Conservation (phyloP, 1,284 basidiomycete genomes). For the Heterobasidion occidentale region DNA sequence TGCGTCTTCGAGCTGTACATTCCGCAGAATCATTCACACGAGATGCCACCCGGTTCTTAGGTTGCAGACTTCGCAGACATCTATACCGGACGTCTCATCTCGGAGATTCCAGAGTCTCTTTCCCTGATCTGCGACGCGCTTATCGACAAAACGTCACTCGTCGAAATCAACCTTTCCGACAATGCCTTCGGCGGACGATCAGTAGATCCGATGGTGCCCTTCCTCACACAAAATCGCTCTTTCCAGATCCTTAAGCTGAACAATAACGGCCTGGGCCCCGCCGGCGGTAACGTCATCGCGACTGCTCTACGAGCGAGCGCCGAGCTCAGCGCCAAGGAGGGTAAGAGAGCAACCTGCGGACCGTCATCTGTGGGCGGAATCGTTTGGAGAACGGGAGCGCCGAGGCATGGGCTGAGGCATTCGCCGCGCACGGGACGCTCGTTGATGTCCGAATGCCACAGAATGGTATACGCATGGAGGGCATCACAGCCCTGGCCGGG, state of each 20-base stretch:
- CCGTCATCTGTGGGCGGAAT: slow-evolving; percentile 91
- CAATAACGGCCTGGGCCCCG: slow-evolving; percentile 97
- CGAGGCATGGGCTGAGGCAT: slow-evolving; percentile 79
- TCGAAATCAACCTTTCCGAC: slow-evolving; percentile 89
- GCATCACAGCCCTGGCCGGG: slow-evolving; percentile 75
- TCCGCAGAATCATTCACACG: neutral
- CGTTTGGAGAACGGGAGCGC: slow-evolving; percentile 91
- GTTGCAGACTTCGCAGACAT: slow-evolving; percentile 96
- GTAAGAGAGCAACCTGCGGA: slow-evolving; percentile 67
- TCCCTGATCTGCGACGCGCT: slow-evolving; percentile 86
- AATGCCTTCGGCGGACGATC: slow-evolving; percentile 97
- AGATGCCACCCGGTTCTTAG: slow-evolving; percentile 31
- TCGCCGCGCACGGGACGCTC: slow-evolving; percentile 77
- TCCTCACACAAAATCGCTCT: slow-evolving; percentile 74
- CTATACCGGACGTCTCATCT: slow-evolving; percentile 94
- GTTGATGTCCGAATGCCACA: slow-evolving; percentile 90
- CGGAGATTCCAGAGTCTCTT: slow-evolving; percentile 90
- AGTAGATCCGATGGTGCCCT: slow-evolving; percentile 90
- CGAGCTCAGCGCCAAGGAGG: slow-evolving; percentile 55
- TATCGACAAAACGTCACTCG: slow-evolving; percentile 70
- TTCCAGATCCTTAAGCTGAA: slow-evolving; percentile 86
- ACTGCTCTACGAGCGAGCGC: slow-evolving; percentile 80
- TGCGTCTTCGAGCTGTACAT: neutral
- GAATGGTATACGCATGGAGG: slow-evolving; percentile 95
- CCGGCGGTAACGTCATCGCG: slow-evolving; percentile 83